phyloP scores from a whole-genome alignment of 106 monocot genomes.

The Dendrobium nobile region DNA sequence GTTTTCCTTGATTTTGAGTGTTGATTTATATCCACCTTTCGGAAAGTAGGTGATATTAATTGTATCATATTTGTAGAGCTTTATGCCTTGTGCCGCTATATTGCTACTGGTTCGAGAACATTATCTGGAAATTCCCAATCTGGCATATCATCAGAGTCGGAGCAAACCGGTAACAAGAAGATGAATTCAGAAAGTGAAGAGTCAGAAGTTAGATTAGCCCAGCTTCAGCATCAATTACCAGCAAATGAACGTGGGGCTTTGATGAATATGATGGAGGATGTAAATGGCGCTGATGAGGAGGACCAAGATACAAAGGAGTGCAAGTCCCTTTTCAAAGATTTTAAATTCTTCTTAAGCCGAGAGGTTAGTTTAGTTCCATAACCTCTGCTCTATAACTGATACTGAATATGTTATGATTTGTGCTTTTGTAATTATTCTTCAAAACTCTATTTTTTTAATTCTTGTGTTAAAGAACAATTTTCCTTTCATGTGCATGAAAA shows the following conservation, averaged over 20 bases:
- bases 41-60: neutral
- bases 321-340: slow-evolving; percentile 74
- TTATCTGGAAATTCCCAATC: slow-evolving; percentile 22
- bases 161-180: slow-evolving; percentile 18
- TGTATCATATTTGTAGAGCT: slow-evolving; percentile 47
- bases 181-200: slow-evolving; percentile 17
- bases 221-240: slow-evolving; percentile 76
- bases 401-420: neutral
- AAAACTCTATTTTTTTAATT: neutral
- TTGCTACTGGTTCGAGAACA: slow-evolving; percentile 42
- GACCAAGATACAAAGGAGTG: slow-evolving; percentile 78
- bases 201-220: slow-evolving; percentile 63
- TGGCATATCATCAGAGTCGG: slow-evolving; percentile 14
- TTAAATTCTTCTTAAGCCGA: slow-evolving; percentile 78
- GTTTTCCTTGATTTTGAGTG: neutral
- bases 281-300: slow-evolving; percentile 44
- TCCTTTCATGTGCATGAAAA: neutral
- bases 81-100: slow-evolving; percentile 68
- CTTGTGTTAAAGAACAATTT: neutral
- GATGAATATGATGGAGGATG: slow-evolving; percentile 83
- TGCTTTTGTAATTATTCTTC: neutral
- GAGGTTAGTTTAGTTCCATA: slow-evolving; percentile 39
- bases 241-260: slow-evolving; percentile 77
- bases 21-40: neutral
- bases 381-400: slow-evolving; percentile 4